Percentiles rank a stretch among this genome's conserved stretches.
phyloP scores from a whole-genome alignment of 345 rosid species.

The Fremontodendron californicum region DNA sequence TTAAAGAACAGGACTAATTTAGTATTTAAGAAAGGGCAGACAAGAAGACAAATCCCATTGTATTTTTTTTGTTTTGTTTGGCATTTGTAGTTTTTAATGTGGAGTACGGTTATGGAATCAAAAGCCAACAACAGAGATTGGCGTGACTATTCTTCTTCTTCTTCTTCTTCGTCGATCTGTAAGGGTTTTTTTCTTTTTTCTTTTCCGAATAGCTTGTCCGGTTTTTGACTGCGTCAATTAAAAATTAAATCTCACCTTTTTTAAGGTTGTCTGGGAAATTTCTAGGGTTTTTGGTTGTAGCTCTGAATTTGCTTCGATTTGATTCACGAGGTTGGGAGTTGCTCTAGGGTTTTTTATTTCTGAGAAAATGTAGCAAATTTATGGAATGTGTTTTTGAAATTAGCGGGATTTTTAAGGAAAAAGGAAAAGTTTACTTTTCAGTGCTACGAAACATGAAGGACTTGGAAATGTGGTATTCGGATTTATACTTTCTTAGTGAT shows the following conservation, averaged over 20 bases:
- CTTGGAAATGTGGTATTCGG: background rate
- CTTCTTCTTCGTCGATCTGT: conserved; percentile 14
- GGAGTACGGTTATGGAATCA: conserved; percentile 8
- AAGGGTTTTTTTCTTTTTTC: background rate
- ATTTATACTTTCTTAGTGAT: background rate
- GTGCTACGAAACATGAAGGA: background rate
- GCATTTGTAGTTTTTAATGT: background rate
- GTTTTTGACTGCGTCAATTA: background rate
- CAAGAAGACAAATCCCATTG: background rate
- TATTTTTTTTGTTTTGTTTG: background rate
- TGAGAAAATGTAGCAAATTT: conserved; percentile 16
- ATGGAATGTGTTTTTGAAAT: background rate
- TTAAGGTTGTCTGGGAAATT: background rate
- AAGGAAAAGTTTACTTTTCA: background rate
- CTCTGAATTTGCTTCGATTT: background rate
- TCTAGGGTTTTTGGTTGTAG: conserved; percentile 8
- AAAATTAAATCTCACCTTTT: background rate
- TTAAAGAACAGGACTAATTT: too few relatives aligned
- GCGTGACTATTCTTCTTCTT: background rate
- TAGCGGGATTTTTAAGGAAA: background rate
- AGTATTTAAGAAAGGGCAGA: background rate
- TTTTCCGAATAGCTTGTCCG: background rate
- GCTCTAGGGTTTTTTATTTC: background rate
- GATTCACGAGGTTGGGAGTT: conserved; percentile 3
- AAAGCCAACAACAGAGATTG: background rate